phyloP scores from a whole-genome alignment of 2,329 filamentous ascomycete genomes.

The Cladobotryum protrusum region DNA sequence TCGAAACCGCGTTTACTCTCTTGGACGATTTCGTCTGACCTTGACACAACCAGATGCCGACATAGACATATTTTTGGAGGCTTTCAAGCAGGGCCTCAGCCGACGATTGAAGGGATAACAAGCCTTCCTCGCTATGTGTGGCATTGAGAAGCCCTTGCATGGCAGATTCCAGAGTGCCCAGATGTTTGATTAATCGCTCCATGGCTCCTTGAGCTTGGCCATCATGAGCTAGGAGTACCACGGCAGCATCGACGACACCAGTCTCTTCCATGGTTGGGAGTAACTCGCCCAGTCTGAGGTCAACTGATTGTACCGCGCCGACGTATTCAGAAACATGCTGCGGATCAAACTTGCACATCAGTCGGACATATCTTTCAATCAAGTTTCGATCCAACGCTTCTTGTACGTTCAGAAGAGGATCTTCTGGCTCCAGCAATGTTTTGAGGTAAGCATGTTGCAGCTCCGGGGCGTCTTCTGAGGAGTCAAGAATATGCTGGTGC shows the following conservation, averaged over 20 bases:
- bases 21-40: constrained; percentile 64
- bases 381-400: constrained; percentile 50
- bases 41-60: constrained; percentile 94
- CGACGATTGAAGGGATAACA: constrained; percentile 49
- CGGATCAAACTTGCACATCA: constrained; percentile 85
- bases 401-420: constrained; percentile 28
- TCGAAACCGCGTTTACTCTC: constrained; percentile 39
- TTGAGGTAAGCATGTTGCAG: constrained; percentile 71
- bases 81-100: constrained; percentile 68
- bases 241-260: constrained; percentile 86
- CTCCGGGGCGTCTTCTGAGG: constrained; percentile 53
- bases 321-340: constrained; percentile 82
- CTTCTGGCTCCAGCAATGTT: constrained; percentile 63
- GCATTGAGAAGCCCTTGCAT: constrained; percentile 67
- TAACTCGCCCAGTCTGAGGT: constrained; percentile 72
- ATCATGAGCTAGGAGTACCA: constrained; percentile 83
- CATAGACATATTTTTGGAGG: constrained; percentile 81
- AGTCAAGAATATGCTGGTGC: constrained; percentile 59
- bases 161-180: constrained; percentile 72
- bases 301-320: constrained; percentile 64
- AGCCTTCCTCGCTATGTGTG: constrained; percentile 45
- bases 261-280: constrained; percentile 84
- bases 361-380: constrained; percentile 75
- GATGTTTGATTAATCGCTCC: constrained; percentile 73
- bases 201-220: constrained; percentile 80